Conservation (phyloP, 176 grass and related monocot species). For the Thinopyrum elongatum region DNA sequence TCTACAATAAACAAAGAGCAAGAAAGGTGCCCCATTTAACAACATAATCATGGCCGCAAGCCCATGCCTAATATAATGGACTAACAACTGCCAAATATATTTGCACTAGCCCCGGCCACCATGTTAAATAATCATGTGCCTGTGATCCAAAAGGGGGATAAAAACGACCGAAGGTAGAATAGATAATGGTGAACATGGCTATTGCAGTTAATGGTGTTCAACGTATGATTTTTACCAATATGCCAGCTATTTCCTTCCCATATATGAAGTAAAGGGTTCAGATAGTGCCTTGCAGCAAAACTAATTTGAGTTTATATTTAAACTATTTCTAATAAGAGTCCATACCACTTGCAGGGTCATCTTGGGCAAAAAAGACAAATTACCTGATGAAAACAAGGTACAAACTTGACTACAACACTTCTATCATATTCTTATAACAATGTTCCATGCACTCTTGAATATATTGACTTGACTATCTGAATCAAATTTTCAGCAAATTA, state of each 20-base stretch:
- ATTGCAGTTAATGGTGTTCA: neutral
- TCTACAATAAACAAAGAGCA: neutral
- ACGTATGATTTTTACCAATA: neutral
- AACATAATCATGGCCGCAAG: neutral
- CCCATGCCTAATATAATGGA: neutral
- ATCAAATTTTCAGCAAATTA: neutral
- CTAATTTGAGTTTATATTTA: neutral
- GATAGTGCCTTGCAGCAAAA: neutral
- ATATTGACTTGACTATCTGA: neutral
- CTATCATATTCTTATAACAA: neutral
- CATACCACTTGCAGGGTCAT: too few species aligned
- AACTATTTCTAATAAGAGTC: neutral
- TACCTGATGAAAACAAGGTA: neutral
- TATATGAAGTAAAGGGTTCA: neutral
- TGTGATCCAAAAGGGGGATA: neutral
- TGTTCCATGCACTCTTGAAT: neutral
- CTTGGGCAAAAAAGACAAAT: too few species aligned
- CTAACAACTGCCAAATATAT: neutral
- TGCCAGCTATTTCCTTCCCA: neutral
- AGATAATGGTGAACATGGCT: neutral
- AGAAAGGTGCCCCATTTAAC: neutral
- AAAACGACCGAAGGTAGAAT: neutral
- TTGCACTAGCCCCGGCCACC: neutral
- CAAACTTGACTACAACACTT: neutral
- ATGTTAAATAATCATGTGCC: neutral